These are phyloP conservation scores for Amaranthus cruentus DNA, from an alignment of 148 eudicot genomes.

Conservation along the genomic window DNA sequence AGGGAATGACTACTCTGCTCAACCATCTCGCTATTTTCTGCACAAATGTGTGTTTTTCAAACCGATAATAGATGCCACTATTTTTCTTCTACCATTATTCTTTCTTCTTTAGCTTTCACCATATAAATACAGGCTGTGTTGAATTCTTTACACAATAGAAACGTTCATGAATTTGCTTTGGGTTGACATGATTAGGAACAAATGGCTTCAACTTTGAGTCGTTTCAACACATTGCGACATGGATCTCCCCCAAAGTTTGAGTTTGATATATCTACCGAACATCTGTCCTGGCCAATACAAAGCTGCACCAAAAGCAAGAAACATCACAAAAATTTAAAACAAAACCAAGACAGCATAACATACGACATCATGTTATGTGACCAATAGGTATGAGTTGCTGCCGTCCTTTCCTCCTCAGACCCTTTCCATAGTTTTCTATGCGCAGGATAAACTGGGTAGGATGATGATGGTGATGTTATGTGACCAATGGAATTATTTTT, in stretches of 20 bases:
- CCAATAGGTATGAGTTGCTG: no score
- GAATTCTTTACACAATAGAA: slow-evolving; percentile 14
- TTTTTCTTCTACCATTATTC: slow-evolving; percentile 16
- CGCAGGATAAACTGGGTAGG: no score
- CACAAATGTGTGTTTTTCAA: not conserved
- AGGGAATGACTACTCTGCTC: slow-evolving; percentile 20
- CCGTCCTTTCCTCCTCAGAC: no score
- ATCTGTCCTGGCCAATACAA: slow-evolving; percentile 48
- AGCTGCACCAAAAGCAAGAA: slow-evolving; percentile 29
- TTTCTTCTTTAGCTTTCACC: slow-evolving; percentile 4
- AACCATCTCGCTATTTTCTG: slow-evolving; percentile 3
- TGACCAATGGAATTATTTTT: no score
- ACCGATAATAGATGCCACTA: not conserved
- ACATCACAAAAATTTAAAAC: not conserved
- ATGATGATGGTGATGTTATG: no score
- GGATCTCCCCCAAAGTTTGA: slow-evolving; percentile 55
- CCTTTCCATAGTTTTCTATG: no score
- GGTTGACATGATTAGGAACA: slow-evolving; percentile 33
- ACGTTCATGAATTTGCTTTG: not conserved
- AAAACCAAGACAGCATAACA: not conserved
- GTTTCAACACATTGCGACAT: slow-evolving; percentile 53
- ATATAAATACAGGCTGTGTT: slow-evolving; percentile 17
- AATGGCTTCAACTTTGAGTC: slow-evolving; percentile 52
- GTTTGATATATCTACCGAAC: slow-evolving; percentile 43
- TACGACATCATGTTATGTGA: no score